These are phyloP conservation scores for Pleodorina starrii DNA, from an alignment of 139 green algal genomes.

Conservation along the genomic window DNA sequence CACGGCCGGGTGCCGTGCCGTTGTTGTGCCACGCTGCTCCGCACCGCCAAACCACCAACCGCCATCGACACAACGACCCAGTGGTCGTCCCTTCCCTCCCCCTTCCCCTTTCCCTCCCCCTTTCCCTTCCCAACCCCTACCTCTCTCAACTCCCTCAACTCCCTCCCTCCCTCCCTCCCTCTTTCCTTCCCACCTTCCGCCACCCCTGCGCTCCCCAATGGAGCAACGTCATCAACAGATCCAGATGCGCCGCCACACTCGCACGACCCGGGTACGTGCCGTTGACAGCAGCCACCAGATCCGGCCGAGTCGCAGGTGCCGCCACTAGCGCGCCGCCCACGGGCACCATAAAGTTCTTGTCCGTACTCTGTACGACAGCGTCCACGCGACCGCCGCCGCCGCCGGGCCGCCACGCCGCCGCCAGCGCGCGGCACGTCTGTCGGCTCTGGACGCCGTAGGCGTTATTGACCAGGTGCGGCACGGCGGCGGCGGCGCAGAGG, in stretches of 20 bases:
- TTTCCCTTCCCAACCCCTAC: too few relatives aligned
- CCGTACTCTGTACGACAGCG: slow-evolving; percentile 85
- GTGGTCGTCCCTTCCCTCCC: too few relatives aligned
- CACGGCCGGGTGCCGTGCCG: too few relatives aligned
- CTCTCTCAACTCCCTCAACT: not conserved
- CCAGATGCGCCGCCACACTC: slow-evolving; percentile 80
- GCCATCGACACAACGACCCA: too few relatives aligned
- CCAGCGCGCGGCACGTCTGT: slow-evolving; percentile 60
- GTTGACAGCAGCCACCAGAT: slow-evolving; percentile 83
- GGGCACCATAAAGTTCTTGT: slow-evolving; percentile 99
- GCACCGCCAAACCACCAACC: too few relatives aligned
- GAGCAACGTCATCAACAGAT: slow-evolving; percentile 96
- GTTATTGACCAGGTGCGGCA: slow-evolving; percentile 98
- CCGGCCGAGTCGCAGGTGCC: slow-evolving; percentile 39
- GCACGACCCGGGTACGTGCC: slow-evolving; percentile 88
- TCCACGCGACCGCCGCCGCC: slow-evolving; percentile 85
- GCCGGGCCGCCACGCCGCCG: slow-evolving; percentile 36
- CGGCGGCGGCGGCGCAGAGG: slow-evolving; percentile 73
- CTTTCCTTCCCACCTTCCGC: slow-evolving; percentile 41
- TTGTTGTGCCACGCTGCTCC: too few relatives aligned
- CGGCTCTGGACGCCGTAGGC: slow-evolving; percentile 94
- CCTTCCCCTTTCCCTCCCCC: too few relatives aligned
- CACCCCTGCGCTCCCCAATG: slow-evolving; percentile 85
- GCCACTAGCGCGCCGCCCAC: slow-evolving; percentile 87
- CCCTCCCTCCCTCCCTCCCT: not conserved